Evolutionary conservation across 2,329 filamentous ascomycete genomes (phyloP), one percentile per base, ranked within the genome.

Genomic region (Lasiodiplodia sp.): DNA sequence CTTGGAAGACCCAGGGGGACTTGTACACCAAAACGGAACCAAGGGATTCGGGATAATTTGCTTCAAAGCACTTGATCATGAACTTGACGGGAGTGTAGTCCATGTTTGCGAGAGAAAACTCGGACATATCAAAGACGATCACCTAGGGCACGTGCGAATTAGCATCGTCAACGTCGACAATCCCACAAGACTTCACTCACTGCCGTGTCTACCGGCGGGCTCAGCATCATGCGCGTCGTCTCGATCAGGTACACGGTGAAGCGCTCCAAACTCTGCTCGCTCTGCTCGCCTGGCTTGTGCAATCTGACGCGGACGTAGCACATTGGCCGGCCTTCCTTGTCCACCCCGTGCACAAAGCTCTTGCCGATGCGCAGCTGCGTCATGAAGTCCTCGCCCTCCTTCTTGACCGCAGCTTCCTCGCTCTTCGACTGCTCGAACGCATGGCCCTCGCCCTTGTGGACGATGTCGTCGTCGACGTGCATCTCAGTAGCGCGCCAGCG

Each of bases 31-130:
- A 87, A 2, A 98, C 93, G 2, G 91, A 87, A 34, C 95, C 96
- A 1, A 99, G 86, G 58, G 90, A 95, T 80, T 99, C 96, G 0
- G 96, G 96, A 75, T 98, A 99, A 79, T 99, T 98, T 70, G 96
- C 96, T 83, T 99, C 96, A 77, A 99, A 99, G 80, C 94, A 97
- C 81, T 97, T 97, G 80, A 99, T 97, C 91, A 99, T 97, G 82
- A 98, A 99, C 77, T 97, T 99, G 68, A 99, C 93, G 1, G 96
- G 95, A 0, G 92, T 88, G 79, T 98, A 98, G 79, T 99, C 96
- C 96, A 99, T 98, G 81, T 99, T 99, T 18, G 94, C 91, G 83
- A 98, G 86, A 21, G 92, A 92, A 79, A 98, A 98, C 71, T 91
- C 89, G 8, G 92, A 97, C 93, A 99, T 95, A 79, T 99, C 96